Evolutionary conservation across 495 filamentous ascomycete genomes (phyloP), one percentile per base, ranked within the genome.

Genomic region (Rostrohypoxylon terebratum): DNA sequence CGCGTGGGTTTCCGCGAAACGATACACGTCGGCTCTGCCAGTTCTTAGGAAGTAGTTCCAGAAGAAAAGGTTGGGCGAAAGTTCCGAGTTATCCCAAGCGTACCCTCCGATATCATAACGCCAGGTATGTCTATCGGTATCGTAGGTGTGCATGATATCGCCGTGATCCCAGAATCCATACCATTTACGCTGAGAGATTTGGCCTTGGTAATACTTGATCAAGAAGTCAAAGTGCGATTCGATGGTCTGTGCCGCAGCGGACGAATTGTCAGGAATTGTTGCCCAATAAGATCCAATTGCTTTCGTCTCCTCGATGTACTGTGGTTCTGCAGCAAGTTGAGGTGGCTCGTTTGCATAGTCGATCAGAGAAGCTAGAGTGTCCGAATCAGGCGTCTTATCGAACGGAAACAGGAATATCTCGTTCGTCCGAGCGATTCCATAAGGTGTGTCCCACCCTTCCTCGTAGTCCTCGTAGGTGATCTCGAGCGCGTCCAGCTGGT

Each of bases 401-500:
- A 85, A 84, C 1, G 80, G 76, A 36, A 73, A 79, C 8, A 87
- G 50, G 58, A 77, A 84, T 50, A 87, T 53, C 63, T 86, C 81
- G 55, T 79, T 85, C 0, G 82, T 86, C 50, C 83, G 77, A 8
- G 77, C 84, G 23, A 86, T 83, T 4, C 84, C 85, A 51, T 83
- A 81, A 0, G 84, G 80, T 1, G 84, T 84, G 48, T 79, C 78
- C 58, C 82, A 83, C 0, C 80, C 83, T 3, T 74, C 80, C 57
- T 86, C 84, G 18, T 78, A 86, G 55, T 87, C 85, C 45, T 87
- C 85, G 61, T 87, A 87, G 0, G 85, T 87, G n/a, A 86, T 81
- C n/a, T 85, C 78, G 14, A 86, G 78, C 0, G 83, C 85, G 31
- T 86, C 83, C 0, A 85, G 59, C 55, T 87, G 84, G 36, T 85